These are phyloP conservation scores for Aspergillus sp. DNA, from an alignment of 2,329 filamentous ascomycete species.

Conservation along the genomic window DNA sequence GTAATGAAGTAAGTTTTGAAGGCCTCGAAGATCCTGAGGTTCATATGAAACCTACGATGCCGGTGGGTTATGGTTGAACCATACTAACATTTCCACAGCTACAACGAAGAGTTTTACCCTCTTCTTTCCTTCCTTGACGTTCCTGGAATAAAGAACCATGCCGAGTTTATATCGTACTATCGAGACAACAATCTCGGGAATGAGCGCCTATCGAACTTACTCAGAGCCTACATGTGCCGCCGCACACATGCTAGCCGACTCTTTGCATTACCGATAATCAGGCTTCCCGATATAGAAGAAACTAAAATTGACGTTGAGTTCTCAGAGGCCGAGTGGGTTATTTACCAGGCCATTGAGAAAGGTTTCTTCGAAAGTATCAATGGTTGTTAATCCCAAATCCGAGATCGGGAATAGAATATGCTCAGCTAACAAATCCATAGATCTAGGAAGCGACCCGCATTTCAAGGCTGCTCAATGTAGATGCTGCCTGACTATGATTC, in stretches of 20 bases:
- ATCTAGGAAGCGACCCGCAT: constrained; percentile 1
- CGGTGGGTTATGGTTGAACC: not conserved
- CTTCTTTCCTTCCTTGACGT: constrained; percentile 40
- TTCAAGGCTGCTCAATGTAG: constrained; percentile 28
- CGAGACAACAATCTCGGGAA: constrained; percentile 18
- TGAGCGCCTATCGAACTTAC: constrained; percentile 27
- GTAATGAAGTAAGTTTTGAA: constrained; percentile 33
- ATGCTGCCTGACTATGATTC: constrained; percentile 49
- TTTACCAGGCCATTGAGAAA: constrained; percentile 54
- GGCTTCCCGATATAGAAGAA: constrained; percentile 51
- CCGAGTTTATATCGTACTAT: constrained; percentile 26
- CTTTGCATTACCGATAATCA: constrained; percentile 55
- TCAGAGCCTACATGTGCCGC: constrained; percentile 51
- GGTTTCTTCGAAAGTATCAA: constrained; percentile 38
- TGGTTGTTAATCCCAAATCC: constrained; percentile 7
- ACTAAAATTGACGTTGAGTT: constrained; percentile 48
- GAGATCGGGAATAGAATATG: not conserved
- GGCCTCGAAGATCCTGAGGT: not conserved
- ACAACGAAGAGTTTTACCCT: constrained; percentile 39
- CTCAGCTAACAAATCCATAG: constrained; percentile 31
- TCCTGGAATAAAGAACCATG: constrained; percentile 17
- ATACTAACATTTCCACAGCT: constrained; percentile 15
- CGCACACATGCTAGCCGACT: constrained; percentile 56
- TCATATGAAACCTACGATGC: not conserved
- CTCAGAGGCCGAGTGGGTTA: constrained; percentile 50